These are phyloP conservation scores for Acorus gramineus DNA, from an alignment of 106 monocot species.

Conservation along the genomic window DNA sequence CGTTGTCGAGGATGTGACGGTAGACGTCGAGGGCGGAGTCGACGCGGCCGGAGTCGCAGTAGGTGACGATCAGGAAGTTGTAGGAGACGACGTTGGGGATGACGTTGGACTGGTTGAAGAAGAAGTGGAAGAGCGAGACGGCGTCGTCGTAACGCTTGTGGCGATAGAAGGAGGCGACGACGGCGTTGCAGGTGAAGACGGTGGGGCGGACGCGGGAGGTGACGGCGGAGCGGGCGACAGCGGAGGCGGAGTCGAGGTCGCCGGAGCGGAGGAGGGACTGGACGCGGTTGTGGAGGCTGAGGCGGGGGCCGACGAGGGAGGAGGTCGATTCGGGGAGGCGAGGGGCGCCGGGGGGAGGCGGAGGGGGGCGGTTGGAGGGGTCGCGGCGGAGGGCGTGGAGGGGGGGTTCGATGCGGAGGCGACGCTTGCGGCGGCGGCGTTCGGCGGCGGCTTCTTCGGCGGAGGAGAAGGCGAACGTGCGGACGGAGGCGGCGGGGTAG, in stretches of 20 bases:
- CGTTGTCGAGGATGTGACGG: constrained; percentile 52
- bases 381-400: constrained; percentile 71
- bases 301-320: constrained; percentile 77
- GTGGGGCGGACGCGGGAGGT: constrained; percentile 70
- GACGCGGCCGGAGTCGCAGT: constrained; percentile 58
- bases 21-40: constrained; percentile 63
- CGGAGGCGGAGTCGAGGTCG: constrained; percentile 63
- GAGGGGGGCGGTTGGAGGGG: constrained; percentile 39
- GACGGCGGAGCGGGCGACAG: constrained; percentile 59
- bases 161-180: constrained; percentile 62
- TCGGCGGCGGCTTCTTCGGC: constrained; percentile 94
- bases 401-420: constrained; percentile 85
- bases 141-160: constrained; percentile 56
- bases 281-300: constrained; percentile 87
- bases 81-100: constrained; percentile 95
- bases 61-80: constrained; percentile 68
- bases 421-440: constrained; percentile 81
- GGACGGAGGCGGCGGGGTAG: constrained; percentile 7
- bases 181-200: constrained; percentile 96
- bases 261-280: constrained; percentile 74
- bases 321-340: constrained; percentile 90
- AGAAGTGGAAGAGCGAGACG: constrained; percentile 59
- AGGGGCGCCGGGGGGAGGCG: constrained; percentile 62
- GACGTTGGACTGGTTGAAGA: constrained; percentile 67
- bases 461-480: constrained; percentile 79